phyloP scores from a whole-genome alignment of 495 filamentous ascomycete genomes.

The Aspergillus haitiensis region DNA sequence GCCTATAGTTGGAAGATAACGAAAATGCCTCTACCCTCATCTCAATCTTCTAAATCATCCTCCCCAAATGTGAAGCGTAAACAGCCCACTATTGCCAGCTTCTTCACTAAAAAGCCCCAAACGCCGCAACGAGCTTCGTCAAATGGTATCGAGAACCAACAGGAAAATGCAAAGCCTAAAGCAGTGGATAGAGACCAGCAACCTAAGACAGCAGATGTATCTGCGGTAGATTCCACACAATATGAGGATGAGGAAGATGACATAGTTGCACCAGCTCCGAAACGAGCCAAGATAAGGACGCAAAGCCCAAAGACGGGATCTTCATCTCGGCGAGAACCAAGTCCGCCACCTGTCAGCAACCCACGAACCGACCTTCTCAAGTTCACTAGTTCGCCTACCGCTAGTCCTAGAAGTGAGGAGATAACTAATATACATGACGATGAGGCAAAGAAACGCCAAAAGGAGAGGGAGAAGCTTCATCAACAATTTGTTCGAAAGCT shows the following conservation, averaged over 20 bases:
- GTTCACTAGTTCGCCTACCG: conserved; percentile 42
- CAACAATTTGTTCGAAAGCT: conserved; percentile 87
- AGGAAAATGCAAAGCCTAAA: background rate
- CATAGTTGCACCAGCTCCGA: conserved; percentile 40
- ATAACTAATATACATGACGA: conserved; percentile 39
- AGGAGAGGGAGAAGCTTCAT: conserved; percentile 70
- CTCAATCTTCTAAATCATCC: conserved; percentile 39
- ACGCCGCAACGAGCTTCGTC: conserved; percentile 21
- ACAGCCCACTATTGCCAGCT: conserved; percentile 82
- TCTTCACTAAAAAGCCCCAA: conserved; percentile 69
- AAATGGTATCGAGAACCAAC: conserved; percentile 15
- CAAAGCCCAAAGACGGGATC: conserved; percentile 16
- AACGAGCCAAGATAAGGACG: conserved; percentile 32
- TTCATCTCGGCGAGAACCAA: conserved; percentile 6
- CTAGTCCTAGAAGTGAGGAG: conserved; percentile 5
- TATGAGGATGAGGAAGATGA: conserved; percentile 41
- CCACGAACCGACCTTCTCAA: conserved; percentile 43
- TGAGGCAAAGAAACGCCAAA: conserved; percentile 45
- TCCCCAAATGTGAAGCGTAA: conserved; percentile 54
- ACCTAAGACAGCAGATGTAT: conserved; percentile 22
- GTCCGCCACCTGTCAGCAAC: conserved; percentile 28
- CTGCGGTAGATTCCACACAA: conserved; percentile 19
- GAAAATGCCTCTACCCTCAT: conserved; percentile 41
- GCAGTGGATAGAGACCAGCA: conserved; percentile 2
- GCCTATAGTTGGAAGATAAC: background rate